Evolutionary conservation across 2,329 filamentous ascomycete species (phyloP), one percentile per base, ranked within the genome.

Genomic region (Pseudophaeomoniella oleicola): DNA sequence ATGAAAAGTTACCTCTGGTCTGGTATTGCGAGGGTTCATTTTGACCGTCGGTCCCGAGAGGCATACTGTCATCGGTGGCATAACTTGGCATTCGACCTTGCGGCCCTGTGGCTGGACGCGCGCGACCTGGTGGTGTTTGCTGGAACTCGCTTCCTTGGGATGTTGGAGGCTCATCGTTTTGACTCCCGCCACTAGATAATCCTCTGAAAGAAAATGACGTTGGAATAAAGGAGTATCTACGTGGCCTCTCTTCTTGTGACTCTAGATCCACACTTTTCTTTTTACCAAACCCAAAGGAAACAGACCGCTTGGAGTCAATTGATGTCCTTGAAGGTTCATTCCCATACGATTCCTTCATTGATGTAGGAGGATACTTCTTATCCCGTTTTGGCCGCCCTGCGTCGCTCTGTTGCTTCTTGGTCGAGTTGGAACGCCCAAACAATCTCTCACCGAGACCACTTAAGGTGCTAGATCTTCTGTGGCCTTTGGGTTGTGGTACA

Each of bases 361-460:
- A 94, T 34, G 88, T 81, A 3, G 88, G 88, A 38, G 88, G 88
- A 51, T 94, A 92, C 43, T 78, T 77, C 54, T 83, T 75, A 44
- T 67, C 60, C 39, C 57, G 50, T 39, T 68, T 71, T 5, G 62
- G 50, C 41, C 68, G 57, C 44, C 59, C 41, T 30, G 52, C 50
- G 37, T 49, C 46, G 18, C 50, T 46, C 32, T 60, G 53, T 37
- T 44, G 46, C 38, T 44, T 47, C 9, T 39, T 37, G 9, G 47
- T 68, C 5, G 84, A 90, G 11, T 80, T 81, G 45, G 78, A 84
- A 42, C 87, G 78, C 30, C 85, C 83, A 57, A 94, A 82, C 22
- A 94, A 65, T 59, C 82, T 90, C 49, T 83, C 84, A 37, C 83
- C 77, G 39, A 94, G 74, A 58, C 73, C 85, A 52, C 75, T 85